These are phyloP conservation scores for Clitoria ternatea DNA, from an alignment of 306 rosid genomes.

Conservation along the genomic window DNA sequence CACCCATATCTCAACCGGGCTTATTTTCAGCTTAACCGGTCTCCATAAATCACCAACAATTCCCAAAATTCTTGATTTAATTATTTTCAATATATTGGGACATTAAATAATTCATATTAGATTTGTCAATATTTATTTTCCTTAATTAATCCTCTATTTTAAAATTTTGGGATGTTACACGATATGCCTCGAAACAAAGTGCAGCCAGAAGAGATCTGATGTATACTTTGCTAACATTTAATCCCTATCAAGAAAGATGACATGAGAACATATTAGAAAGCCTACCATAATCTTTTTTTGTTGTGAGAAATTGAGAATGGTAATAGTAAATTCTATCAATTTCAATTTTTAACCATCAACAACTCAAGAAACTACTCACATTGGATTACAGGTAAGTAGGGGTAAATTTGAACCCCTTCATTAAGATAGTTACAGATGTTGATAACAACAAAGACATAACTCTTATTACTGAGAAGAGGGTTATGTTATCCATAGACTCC, in stretches of 20 bases:
- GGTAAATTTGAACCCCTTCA: slow-evolving; percentile 83
- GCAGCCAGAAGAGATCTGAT: slow-evolving; percentile 81
- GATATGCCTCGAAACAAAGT: slow-evolving; percentile 89
- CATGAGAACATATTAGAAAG: background rate
- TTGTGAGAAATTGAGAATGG: slow-evolving; percentile 16
- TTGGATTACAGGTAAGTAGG: slow-evolving; percentile 69
- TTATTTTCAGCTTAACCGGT: too few relatives aligned
- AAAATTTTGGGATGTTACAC: too few relatives aligned
- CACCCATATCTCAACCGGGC: too few relatives aligned
- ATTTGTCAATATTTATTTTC: too few relatives aligned
- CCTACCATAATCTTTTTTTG: background rate
- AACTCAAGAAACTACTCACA: slow-evolving; percentile 55
- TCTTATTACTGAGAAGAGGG: slow-evolving; percentile 89
- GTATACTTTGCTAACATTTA: slow-evolving; percentile 58
- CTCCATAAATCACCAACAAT: too few relatives aligned
- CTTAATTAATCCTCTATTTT: too few relatives aligned
- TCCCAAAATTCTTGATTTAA: too few relatives aligned
- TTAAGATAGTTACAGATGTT: slow-evolving; percentile 57
- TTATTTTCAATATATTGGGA: too few relatives aligned
- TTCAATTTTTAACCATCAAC: background rate
- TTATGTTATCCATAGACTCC: slow-evolving; percentile 89
- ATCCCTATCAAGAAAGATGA: slow-evolving; percentile 53
- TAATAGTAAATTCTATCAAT: background rate
- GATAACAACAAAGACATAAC: slow-evolving; percentile 84
- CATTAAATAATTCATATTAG: too few relatives aligned